phyloP scores from a whole-genome alignment of 2,329 filamentous ascomycete species.

The Trichoderma citrinoviride region DNA sequence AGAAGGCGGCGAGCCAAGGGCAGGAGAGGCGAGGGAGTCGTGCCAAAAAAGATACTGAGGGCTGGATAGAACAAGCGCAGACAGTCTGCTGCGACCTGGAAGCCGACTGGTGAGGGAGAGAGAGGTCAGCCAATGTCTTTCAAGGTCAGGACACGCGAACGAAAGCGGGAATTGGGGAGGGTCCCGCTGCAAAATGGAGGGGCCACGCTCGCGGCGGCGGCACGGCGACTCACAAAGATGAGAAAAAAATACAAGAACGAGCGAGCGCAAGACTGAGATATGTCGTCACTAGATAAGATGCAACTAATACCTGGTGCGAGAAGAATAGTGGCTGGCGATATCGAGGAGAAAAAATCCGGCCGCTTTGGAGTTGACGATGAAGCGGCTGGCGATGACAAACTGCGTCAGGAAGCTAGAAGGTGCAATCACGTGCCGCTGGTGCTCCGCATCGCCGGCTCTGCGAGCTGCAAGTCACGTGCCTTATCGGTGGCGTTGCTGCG shows the following conservation, averaged over 20 bases:
- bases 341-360: constrained; percentile 28
- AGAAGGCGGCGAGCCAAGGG: background rate
- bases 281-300: constrained; percentile 36
- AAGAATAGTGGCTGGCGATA: constrained; percentile 40
- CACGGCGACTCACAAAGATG: constrained; percentile 35
- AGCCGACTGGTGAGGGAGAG: constrained; percentile 27
- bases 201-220: constrained; percentile 22
- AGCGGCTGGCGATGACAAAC: constrained; percentile 25
- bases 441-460: constrained; percentile 20
- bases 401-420: constrained; percentile 23
- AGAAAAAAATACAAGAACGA: constrained; percentile 28
- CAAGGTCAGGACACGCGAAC: constrained; percentile 28
- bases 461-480: constrained; percentile 15
- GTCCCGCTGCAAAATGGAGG: constrained; percentile 21
- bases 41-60: background rate
- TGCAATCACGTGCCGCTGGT: constrained; percentile 17
- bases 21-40: background rate
- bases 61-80: constrained; percentile 24
- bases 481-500: constrained; percentile 6
- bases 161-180: constrained; percentile 21
- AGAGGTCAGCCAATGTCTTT: constrained; percentile 28
- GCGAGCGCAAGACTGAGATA: constrained; percentile 33
- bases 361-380: constrained; percentile 22
- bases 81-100: constrained; percentile 26
- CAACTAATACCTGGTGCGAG: constrained; percentile 40